Evolutionary conservation across 169 alveolate genomes (phyloP), one percentile per base, ranked within the genome.

Genomic region (Cryptosporidium canis): DNA sequence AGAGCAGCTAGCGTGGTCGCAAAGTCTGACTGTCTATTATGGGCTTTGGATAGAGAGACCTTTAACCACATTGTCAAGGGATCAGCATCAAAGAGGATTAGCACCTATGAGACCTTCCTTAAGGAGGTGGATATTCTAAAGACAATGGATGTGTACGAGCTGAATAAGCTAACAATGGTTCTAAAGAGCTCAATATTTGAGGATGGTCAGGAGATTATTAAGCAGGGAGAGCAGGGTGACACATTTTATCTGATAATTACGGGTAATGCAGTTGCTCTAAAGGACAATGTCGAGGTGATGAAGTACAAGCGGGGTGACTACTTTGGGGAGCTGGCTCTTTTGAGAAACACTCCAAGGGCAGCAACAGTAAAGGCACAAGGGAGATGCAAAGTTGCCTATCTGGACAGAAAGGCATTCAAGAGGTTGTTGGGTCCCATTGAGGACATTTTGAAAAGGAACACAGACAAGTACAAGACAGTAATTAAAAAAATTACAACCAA

Each of bases 251-350:
- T 98, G 92, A 92, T 96, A 24, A 94, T 94, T 82, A 97, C 96
- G 71, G 99, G 99, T 29, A 90, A 93, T 21, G 98, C 99, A 35
- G 94, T 92, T 58, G 99, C 99, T 0, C 94, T 84, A 95, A 51
- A 97, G 95, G 93, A 96, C 95, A 66, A 91, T 93, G 71, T 91
- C 5, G 95, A 93, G 47, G 98, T 97, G 18, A 95, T 95, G 85
- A 91, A 93, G 44, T 96, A 96, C 85, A 83, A 93, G 27, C 93
- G 87, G 85, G 99, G 99, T 1, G 98, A 96, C 70, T 96, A 97
- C 92, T 98, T 98, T 92, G 99, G 99, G n/a, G 99, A 98, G 91
- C 90, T 98, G 37, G 99, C 99, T 53, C 91, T 97, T 35, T 61
- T 98, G 4, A 96, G 94, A 53, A 95, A 97, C 66, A 95, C 97